Evolutionary conservation across 768 basidiomycete genomes (phyloP).

Genomic region (Leccinum disarticulatum): DNA sequence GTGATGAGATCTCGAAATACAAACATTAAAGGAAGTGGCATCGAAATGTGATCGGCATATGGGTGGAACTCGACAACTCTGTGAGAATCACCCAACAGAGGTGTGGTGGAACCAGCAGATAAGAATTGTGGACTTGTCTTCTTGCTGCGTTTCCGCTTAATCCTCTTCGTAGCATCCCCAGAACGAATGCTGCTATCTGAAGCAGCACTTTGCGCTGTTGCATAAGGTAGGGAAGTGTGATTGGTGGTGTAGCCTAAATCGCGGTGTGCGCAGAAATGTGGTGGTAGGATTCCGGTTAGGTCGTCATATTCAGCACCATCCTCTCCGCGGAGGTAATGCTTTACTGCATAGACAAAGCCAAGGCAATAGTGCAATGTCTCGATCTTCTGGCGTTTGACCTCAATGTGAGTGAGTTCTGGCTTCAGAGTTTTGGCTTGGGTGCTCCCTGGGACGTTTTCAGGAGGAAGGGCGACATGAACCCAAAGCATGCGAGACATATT

Average conservation of each 20-base stretch:
- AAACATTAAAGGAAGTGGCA: conserved; percentile 83
- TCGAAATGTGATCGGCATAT: conserved; percentile 54
- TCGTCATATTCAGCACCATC: conserved; percentile 73
- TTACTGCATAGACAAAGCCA: conserved; percentile 67
- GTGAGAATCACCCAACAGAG: conserved; percentile 58
- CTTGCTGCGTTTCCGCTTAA: conserved; percentile 72
- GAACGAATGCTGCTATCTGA: conserved; percentile 30
- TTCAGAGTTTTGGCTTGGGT: conserved; percentile 54
- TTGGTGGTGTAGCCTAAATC: conserved; percentile 42
- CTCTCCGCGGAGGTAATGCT: conserved; percentile 84
- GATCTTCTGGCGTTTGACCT: conserved; percentile 66
- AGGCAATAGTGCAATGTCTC: conserved; percentile 68
- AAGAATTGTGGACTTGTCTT: conserved; percentile 33
- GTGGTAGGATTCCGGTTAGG: conserved; percentile 64
- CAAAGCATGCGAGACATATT: conserved; percentile 78
- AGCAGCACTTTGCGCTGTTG: conserved; percentile 34
- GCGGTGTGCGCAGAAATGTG: conserved; percentile 51
- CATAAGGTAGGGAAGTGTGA: conserved; percentile 40
- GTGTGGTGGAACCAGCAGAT: conserved; percentile 46
- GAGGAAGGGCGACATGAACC: conserved; percentile 71
- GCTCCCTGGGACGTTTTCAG: conserved; percentile 42
- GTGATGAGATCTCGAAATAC: conserved; percentile 19
- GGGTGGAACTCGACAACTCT: conserved; percentile 61
- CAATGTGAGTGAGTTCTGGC: conserved; percentile 44
- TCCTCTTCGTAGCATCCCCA: conserved; percentile 62